These are phyloP conservation scores for Colletotrichum neosansevieriae DNA, from an alignment of 2,329 filamentous ascomycete species.

Conservation along the genomic window DNA sequence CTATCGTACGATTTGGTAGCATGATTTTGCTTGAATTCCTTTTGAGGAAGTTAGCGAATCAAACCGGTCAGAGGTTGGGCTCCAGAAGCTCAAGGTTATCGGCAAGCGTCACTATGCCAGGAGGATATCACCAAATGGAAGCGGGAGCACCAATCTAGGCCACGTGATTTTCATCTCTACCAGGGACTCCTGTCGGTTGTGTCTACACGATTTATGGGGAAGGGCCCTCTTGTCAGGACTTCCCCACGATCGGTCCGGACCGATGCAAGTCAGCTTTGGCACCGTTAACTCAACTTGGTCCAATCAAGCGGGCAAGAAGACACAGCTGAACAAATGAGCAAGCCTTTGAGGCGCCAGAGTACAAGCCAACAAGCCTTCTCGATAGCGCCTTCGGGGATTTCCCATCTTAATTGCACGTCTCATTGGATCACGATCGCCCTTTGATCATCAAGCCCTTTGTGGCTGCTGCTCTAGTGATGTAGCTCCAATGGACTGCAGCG, in stretches of 20 bases:
- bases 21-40: too few species aligned
- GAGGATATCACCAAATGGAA: too few species aligned
- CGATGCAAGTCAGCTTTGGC: conserved; percentile 1
- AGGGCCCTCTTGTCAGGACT: neutral
- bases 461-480: neutral
- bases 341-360: neutral
- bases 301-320: neutral
- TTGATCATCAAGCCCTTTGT: neutral
- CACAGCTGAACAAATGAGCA: neutral
- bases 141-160: too few species aligned
- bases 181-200: too few species aligned
- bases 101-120: too few species aligned
- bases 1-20: too few species aligned
- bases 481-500: neutral
- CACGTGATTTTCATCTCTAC: too few species aligned
- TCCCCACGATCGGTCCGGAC: conserved; percentile 31
- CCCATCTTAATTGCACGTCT: neutral
- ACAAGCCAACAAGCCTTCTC: neutral
- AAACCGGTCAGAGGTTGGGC: too few species aligned
- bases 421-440: neutral
- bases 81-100: too few species aligned
- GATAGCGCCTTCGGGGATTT: neutral
- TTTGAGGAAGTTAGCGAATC: too few species aligned
- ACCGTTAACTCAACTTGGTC: neutral
- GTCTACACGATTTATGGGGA: neutral